A percentile compares a stretch with the other conserved stretches of the same genome.
Evolutionary conservation across 176 grass and related monocot genomes (phyloP).

Genomic region (Hordeum marinum): DNA sequence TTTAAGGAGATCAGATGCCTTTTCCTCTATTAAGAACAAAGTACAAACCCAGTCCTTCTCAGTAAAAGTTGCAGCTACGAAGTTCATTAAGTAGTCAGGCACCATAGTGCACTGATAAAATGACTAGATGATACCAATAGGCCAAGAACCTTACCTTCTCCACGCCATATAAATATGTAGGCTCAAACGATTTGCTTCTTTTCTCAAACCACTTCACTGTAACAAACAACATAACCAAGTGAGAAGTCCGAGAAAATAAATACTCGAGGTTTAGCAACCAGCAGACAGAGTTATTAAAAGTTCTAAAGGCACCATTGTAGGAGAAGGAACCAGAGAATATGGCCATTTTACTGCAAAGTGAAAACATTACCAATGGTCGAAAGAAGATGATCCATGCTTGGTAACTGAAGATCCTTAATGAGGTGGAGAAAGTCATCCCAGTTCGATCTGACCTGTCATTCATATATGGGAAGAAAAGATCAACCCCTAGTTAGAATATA

Average conservation of each 20-base stretch:
- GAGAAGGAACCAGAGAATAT: not conserved
- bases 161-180: slow-evolving; percentile 86
- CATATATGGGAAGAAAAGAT: slow-evolving; percentile 42
- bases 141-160: slow-evolving; percentile 66
- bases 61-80: slow-evolving; percentile 12
- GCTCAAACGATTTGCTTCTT: slow-evolving; percentile 93
- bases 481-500: slow-evolving; percentile 1
- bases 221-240: slow-evolving; percentile 40
- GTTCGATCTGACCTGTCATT: slow-evolving; percentile 66
- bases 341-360: not conserved
- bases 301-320: slow-evolving; percentile 6
- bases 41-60: not conserved
- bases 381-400: slow-evolving; percentile 59
- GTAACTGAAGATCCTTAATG: slow-evolving; percentile 53
- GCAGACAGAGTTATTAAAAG: not conserved
- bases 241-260: slow-evolving; percentile 37
- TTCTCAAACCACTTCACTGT: slow-evolving; percentile 94
- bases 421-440: slow-evolving; percentile 77
- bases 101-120: not conserved
- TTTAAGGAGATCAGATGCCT: not conserved
- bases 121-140: slow-evolving; percentile 22
- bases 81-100: slow-evolving; percentile 3
- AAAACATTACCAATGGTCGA: slow-evolving; percentile 58
- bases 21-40: not conserved
- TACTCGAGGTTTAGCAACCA: not conserved